Conservation (phyloP, 2,329 filamentous ascomycete species). For the Claviceps humidiphila region DNA sequence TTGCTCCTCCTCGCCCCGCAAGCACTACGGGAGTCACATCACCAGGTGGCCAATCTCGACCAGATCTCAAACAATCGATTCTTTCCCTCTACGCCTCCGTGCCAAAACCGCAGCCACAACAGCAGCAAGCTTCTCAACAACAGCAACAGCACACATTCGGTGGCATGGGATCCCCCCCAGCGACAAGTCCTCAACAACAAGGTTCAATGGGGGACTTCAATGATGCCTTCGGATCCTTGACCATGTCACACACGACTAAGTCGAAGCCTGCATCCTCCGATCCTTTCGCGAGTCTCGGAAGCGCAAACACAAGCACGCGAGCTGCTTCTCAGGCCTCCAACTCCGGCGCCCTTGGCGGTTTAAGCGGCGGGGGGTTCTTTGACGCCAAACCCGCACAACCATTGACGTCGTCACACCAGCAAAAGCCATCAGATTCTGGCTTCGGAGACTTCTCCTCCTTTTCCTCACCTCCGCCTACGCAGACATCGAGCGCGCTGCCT, state of each 20-base stretch:
- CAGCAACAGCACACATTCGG: slow-evolving; percentile 41
- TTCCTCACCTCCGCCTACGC: slow-evolving; percentile 27
- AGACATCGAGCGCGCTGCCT: slow-evolving; percentile 13
- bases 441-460: slow-evolving; percentile 57
- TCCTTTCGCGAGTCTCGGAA: slow-evolving; percentile 50
- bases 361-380: slow-evolving; percentile 73
- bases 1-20: slow-evolving; percentile 64
- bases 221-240: slow-evolving; percentile 53
- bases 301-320: slow-evolving; percentile 19
- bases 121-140: slow-evolving; percentile 22
- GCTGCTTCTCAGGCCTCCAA: slow-evolving; percentile 22
- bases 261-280: slow-evolving; percentile 30
- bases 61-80: slow-evolving; percentile 94
- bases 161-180: slow-evolving; percentile 46
- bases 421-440: slow-evolving; percentile 41
- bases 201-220: slow-evolving; percentile 50
- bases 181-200: slow-evolving; percentile 34
- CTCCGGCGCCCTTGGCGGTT: slow-evolving; percentile 32
- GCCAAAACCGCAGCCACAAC: slow-evolving; percentile 64
- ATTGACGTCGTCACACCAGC: slow-evolving; percentile 34
- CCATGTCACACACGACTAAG: slow-evolving; percentile 27
- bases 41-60: slow-evolving; percentile 56
- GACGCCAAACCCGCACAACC: slow-evolving; percentile 55
- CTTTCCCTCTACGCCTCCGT: slow-evolving; percentile 82
- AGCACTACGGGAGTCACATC: slow-evolving; percentile 59